Base-by-base conservation (phyloP, 257 asterid species). In the Coffea canephora region DNA sequence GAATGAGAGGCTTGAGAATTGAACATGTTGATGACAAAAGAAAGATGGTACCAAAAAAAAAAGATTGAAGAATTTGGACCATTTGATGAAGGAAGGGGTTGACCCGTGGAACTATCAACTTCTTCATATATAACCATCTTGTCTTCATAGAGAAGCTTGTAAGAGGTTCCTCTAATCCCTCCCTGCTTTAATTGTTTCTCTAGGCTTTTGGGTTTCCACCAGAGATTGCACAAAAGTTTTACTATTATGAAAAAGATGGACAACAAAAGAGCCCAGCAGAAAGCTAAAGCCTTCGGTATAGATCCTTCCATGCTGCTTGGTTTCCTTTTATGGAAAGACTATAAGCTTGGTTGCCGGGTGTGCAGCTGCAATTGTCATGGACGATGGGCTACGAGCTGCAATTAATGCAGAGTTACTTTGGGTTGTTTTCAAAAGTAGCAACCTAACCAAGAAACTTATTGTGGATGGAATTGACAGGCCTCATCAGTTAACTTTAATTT, bases 121-220 rank as follows among this genome's bases (percentile, higher is more conserved):
- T 78, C 73, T 39, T 52, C 14, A 16, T 64, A 8, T 31, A 31
- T 31, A 31, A 71, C 72, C 64, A 21, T 62, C 27, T 70, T 70
- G 74, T 81, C 85, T 52, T 85, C 85, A 69, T 75, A 3, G 52
- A 84, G 0, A 45, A 84, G 79, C 78, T 70, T 81, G 83, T 84
- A 84, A 19, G 85, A 84, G 39, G 65, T 84, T 69, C 87, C 85
- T 54, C 52, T 5, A 4, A 81, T 78, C 76, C 87, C 84, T 52
- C 50, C 79, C 21, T 49, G 39, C 80, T 52, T 84, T 13, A 84
- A 31, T 39, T 73, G 81, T 54, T 78, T 81, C 73, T 81, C 85
- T 21, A 84, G 77, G 18, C 50, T 64, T 64, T 62, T 81, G 76
- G 87, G 85, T 39, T 71, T 84, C 85, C 83, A 84, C 84, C 82